Base-by-base conservation (phyloP, 1,284 basidiomycete genomes). In the Cutaneotrichosporon cavernicola region DNA sequence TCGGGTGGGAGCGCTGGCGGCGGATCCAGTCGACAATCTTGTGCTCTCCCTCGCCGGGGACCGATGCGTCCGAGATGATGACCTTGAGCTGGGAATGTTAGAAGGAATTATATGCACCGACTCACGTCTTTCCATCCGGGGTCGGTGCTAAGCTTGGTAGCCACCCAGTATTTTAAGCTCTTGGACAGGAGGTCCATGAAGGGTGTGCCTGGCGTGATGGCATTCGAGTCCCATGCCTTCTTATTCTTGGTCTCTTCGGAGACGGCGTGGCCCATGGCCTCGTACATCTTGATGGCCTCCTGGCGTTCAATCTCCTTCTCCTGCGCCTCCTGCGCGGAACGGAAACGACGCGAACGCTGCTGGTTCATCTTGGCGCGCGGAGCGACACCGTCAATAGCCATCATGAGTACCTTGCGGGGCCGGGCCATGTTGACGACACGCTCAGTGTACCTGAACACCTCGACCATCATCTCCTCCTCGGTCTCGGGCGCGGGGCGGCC, bases 1-100 rank as follows among this genome's bases (percentile, higher is more conserved):
- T 89, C 38, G 88, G 86, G 75, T 97, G 91, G 56, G 86, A 85
- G 57, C 97, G 86, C 75, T 97, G 94, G 56, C 95, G 86, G 65
- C 97, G 86, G 70, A 99, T 97, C 80, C 88, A 97, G 76, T 99
- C 97, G 92, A 99, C 98, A 71, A 99, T 98, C 84, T 99, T 99
- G 83, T 99, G 97, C 80, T 99, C 97, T 76, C 97, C 97, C 81
- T 99, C 97, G 69, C 96, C 96, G 1, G 96, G 96, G 11, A 99
- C 97, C 63, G 90, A 90, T 2, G 96, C 92, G 73, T 99, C 97
- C 2, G 97, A 99, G 66, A 99, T 92, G 70, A 99, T 89, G 68
- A 99, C 91, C 84, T 98, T 88, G 49, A 97, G 85, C 90, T 93
- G 60, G 5, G 14, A 0, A 32, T 32, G 53, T 62, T 47, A 62